Evolutionary conservation across 225 moss, liverwort and hornwort genomes (phyloP).

Genomic region (Marchantia paleacea): DNA sequence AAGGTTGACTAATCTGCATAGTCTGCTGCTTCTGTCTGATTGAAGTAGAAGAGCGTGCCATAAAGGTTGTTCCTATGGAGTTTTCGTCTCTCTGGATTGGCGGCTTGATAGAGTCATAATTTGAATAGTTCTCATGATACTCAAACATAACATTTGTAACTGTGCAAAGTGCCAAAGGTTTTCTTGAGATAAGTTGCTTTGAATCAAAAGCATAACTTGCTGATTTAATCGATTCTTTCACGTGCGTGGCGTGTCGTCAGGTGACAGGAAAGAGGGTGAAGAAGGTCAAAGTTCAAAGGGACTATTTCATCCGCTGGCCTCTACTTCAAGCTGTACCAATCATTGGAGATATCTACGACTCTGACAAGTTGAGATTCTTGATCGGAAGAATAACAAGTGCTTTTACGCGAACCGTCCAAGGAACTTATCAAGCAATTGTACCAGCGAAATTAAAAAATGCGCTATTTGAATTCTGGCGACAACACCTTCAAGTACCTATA

Average conservation of each 20-base stretch:
- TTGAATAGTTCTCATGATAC: too few species aligned
- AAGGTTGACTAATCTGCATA: too few species aligned
- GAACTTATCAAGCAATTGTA: neutral
- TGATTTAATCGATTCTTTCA: too few species aligned
- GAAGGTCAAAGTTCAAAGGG: slow-evolving; percentile 37
- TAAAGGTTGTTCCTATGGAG: too few species aligned
- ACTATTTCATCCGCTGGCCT: slow-evolving; percentile 41
- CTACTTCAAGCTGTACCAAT: slow-evolving; percentile 32
- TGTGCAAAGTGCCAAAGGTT: too few species aligned
- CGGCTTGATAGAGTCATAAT: too few species aligned
- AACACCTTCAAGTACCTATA: slow-evolving; percentile 11
- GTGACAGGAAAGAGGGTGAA: slow-evolving; percentile 38
- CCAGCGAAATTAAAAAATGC: slow-evolving; percentile 9
- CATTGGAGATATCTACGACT: slow-evolving; percentile 37
- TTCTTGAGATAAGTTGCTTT: too few species aligned
- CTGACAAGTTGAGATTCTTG: slow-evolving; percentile 16
- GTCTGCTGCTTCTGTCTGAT: too few species aligned
- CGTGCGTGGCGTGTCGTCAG: slow-evolving; percentile 5
- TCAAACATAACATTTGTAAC: too few species aligned
- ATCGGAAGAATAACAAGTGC: neutral
- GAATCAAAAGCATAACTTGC: too few species aligned
- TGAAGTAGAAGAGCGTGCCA: too few species aligned
- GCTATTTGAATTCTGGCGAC: slow-evolving; percentile 17
- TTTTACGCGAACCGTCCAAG: neutral
- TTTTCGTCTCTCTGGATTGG: too few species aligned